Conservation (phyloP, 495 filamentous ascomycete genomes). For the Xylaria castorea region DNA sequence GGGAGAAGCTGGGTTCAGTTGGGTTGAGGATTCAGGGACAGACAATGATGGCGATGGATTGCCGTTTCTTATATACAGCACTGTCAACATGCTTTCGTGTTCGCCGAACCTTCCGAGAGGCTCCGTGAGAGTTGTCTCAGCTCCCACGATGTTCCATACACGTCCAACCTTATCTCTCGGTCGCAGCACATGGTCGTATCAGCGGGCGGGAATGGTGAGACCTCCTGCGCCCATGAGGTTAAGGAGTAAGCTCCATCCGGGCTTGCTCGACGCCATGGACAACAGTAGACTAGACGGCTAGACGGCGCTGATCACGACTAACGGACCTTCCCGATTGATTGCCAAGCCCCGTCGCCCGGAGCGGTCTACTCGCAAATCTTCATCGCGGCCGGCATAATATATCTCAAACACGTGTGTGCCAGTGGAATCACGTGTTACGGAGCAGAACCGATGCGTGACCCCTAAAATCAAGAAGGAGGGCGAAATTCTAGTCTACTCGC, state of each 20-base stretch:
- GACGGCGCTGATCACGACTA: slow-evolving; percentile 18
- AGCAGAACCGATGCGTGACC: background rate
- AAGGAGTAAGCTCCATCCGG: background rate
- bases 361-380: background rate
- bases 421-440: background rate
- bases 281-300: background rate
- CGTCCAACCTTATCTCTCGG: slow-evolving; percentile 26
- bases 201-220: slow-evolving; percentile 1
- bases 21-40: background rate
- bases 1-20: background rate
- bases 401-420: background rate
- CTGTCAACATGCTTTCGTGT: background rate
- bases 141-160: slow-evolving; percentile 8
- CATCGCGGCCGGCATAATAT: background rate
- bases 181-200: slow-evolving; percentile 5
- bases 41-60: background rate
- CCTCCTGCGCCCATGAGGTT: slow-evolving; percentile 20
- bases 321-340: slow-evolving; percentile 24
- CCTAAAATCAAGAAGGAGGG: background rate
- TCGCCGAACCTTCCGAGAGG: background rate
- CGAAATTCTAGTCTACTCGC: background rate
- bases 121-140: slow-evolving; percentile 1
- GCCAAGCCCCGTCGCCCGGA: slow-evolving; percentile 15
- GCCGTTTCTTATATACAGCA: slow-evolving; percentile 15
- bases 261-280: background rate